Evolutionary conservation across 2,329 filamentous ascomycete genomes (phyloP).

Genomic region (Alternaria panax): DNA sequence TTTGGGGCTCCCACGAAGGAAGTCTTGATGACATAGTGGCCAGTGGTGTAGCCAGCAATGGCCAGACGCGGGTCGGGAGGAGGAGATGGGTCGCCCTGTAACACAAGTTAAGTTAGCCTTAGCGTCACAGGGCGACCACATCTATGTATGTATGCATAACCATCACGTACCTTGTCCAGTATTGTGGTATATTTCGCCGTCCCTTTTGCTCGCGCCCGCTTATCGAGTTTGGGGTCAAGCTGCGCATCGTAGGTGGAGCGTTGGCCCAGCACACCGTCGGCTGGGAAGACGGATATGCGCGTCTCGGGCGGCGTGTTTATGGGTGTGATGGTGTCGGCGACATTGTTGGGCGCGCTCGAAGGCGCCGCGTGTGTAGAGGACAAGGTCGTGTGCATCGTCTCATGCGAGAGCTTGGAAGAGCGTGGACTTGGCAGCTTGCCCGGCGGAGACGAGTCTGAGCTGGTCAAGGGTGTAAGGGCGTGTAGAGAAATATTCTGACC

Average conservation of each 20-base stretch:
- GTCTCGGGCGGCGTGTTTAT: conserved; percentile 54
- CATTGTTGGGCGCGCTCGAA: conserved; percentile 50
- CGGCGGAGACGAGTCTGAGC: conserved; percentile 69
- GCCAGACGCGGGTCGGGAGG: conserved; percentile 82
- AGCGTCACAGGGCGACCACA: conserved; percentile 52
- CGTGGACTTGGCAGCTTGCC: conserved; percentile 64
- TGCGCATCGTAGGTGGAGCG: conserved; percentile 70
- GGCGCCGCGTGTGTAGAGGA: conserved; percentile 43
- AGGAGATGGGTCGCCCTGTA: conserved; percentile 79
- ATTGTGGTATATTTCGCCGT: conserved; percentile 60
- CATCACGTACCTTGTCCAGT: conserved; percentile 55
- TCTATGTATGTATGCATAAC: conserved; percentile 38
- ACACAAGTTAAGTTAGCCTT: conserved; percentile 53
- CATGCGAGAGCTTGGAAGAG: conserved; percentile 51
- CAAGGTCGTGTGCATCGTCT: conserved; percentile 43
- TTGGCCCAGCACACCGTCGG: conserved; percentile 63
- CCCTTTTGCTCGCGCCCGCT: conserved; percentile 58
- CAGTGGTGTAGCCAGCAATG: conserved; percentile 66
- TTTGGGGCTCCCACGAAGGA: conserved; percentile 69
- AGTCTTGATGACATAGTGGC: conserved; percentile 57
- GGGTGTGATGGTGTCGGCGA: conserved; percentile 56
- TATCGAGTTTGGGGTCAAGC: conserved; percentile 63
- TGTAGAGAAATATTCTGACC: conserved; percentile 61
- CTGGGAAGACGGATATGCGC: conserved; percentile 58
- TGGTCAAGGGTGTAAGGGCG: conserved; percentile 71